phyloP scores from a whole-genome alignment of 2,329 filamentous ascomycete species.

The Didymellaceae sp. region DNA sequence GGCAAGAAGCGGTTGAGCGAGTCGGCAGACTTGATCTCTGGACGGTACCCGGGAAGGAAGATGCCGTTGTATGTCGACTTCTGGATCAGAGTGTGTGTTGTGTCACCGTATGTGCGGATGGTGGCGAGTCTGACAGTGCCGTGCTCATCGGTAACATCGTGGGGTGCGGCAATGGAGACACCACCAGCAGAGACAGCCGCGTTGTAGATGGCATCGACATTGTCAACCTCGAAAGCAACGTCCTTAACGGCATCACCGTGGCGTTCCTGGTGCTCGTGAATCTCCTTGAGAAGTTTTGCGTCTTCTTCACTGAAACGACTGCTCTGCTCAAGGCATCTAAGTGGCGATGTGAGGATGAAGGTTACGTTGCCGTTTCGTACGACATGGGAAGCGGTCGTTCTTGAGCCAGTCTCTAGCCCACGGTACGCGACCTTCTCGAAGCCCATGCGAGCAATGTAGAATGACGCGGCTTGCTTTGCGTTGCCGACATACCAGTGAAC shows the following conservation, averaged over 20 bases:
- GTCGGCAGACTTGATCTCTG: slow-evolving; percentile 55
- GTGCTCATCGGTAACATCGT: slow-evolving; percentile 60
- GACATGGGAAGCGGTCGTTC: slow-evolving; percentile 83
- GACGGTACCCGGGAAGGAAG: slow-evolving; percentile 84
- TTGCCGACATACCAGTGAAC: slow-evolving; percentile 97
- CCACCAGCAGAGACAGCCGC: slow-evolving; percentile 73
- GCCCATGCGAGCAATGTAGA: slow-evolving; percentile 86
- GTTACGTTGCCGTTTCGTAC: slow-evolving; percentile 76
- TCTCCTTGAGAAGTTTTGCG: slow-evolving; percentile 69
- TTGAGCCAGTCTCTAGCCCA: slow-evolving; percentile 86
- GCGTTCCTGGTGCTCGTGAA: slow-evolving; percentile 81
- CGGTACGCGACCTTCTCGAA: slow-evolving; percentile 83
- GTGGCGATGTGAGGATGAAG: slow-evolving; percentile 84
- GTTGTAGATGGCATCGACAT: slow-evolving; percentile 79
- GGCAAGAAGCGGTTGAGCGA: slow-evolving; percentile 63
- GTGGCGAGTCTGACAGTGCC: slow-evolving; percentile 76
- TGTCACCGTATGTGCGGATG: slow-evolving; percentile 92
- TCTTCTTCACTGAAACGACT: slow-evolving; percentile 60
- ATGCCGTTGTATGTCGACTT: slow-evolving; percentile 71
- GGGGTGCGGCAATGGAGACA: slow-evolving; percentile 67
- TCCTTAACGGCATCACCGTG: slow-evolving; percentile 96
- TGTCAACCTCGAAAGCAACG: slow-evolving; percentile 92
- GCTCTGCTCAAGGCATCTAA: slow-evolving; percentile 59
- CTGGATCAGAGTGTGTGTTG: slow-evolving; percentile 89
- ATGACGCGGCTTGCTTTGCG: slow-evolving; percentile 90